A percentile compares a stretch with the other conserved stretches of the same genome.
phyloP scores from a whole-genome alignment of 1,284 basidiomycete species.

The Cryptococcus sp. region DNA sequence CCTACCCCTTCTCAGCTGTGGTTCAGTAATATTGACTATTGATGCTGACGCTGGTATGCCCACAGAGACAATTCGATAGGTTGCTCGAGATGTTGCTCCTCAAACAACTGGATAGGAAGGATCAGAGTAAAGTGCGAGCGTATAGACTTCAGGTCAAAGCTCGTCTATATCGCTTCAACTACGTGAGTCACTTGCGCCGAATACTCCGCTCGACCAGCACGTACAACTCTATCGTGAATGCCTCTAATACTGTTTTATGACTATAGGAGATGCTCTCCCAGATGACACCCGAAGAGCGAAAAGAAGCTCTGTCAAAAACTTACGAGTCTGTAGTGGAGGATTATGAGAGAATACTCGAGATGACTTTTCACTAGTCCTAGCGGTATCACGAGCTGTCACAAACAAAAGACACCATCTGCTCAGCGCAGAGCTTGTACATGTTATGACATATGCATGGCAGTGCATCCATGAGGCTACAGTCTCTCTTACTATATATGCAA shows the following conservation, averaged over 20 bases:
- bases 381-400: background rate
- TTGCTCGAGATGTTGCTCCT: slow-evolving; percentile 90
- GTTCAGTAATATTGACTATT: background rate
- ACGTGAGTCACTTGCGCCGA: slow-evolving; percentile 59
- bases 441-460: background rate
- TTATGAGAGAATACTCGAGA: slow-evolving; percentile 76
- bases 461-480: background rate
- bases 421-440: background rate
- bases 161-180: slow-evolving; percentile 90
- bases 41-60: background rate
- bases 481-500: slow-evolving; percentile 3
- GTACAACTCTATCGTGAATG: background rate
- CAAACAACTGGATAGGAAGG: slow-evolving; percentile 66
- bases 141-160: slow-evolving; percentile 85
- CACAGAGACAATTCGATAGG: slow-evolving; percentile 86
- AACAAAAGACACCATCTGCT: background rate
- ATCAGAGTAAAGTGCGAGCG: slow-evolving; percentile 62
- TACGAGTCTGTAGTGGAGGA: slow-evolving; percentile 84
- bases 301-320: slow-evolving; percentile 89
- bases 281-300: slow-evolving; percentile 78
- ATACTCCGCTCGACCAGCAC: background rate
- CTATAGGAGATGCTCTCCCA: slow-evolving; percentile 79
- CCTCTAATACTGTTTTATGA: background rate
- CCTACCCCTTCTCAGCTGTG: background rate
- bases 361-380: slow-evolving; percentile 42